Evolutionary conservation across 768 basidiomycete genomes (phyloP), one percentile per base, ranked within the genome.

Genomic region (Kwoniella shandongensis): DNA sequence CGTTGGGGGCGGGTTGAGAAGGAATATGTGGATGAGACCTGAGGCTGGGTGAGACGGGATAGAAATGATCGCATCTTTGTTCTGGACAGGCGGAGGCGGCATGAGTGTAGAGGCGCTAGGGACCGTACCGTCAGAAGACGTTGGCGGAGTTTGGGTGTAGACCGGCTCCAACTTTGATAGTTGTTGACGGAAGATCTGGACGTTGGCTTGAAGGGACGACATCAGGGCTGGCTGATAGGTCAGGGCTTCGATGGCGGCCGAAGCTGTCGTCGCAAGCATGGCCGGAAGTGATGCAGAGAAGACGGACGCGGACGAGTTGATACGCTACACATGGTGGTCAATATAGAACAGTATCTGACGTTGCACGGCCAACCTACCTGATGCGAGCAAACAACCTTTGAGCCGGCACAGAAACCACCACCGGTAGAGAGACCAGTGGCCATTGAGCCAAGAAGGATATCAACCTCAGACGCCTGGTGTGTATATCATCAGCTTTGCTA

Each of bases 331-430:
- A 35, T 29, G 29, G 15, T 11, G 50, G 13, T 32, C 32, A 32
- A 13, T n/a, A n/a, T n/a, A n/a, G n/a, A n/a, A n/a, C n/a, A n/a
- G n/a, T n/a, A 27, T 30, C 5, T 35, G 36, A 30, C 15, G 8
- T 18, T 53, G 1, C 6, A 22, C 1, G 23, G 10, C 50, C 32
- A 13, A 32, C 49, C 78, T 20, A 88, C 89, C 81, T 92, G 94
- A 72, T 99, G 94, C 61, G 89, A 84, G 22, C 91, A 84, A 27
- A 96, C 88, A 38, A 84, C 82, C 17, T 78, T 77, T 1, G 88
- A 87, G 23, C 96, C 96, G 2, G 91, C 91, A 69, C 94, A 98
- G 83, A 98, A 99, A 1, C 96, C 96, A 45, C 94, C 96, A 1
- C 83, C 81, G 0, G 93, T 84, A 57, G 84, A 84, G 18, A 98